Evolutionary conservation across 1,284 basidiomycete species (phyloP), one percentile per base, ranked within the genome.

Genomic region (Microbotryum lychnidis-dioicae): DNA sequence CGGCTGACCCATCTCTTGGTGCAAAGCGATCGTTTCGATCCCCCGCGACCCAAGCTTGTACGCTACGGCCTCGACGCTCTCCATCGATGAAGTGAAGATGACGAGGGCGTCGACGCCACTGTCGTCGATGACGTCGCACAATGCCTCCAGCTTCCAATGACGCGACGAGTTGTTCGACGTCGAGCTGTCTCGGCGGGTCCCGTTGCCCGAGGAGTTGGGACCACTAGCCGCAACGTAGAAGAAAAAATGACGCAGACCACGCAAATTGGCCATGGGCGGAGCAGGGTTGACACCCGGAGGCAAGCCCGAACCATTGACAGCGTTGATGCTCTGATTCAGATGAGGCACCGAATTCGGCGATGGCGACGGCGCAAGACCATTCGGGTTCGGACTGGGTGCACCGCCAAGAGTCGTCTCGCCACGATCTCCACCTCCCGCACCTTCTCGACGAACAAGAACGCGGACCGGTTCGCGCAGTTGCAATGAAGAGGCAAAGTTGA

Each of bases 61-160:
- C 48, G 73, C 69, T 21, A 76, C 71, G 14, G 73, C 72, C 58
- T 76, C 75, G 46, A 74, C 72, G 29, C 71, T 70, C 9, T 72
- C 69, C 6, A 73, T 48, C 23, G 71, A 74, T 44, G 72, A 65
- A 16, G 69, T 69, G 65, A 73, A 74, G 57, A 75, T 66, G 53
- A 75, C 71, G 14, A 68, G 66, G 14, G 67, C 69, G 5, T 80
- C 79, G 10, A 78, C 72, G 14, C 76, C 73, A 60, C 76, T 83
- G 73, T 97, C 93, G 55, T 94, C 91, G 68, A 96, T 86, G 64
- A 97, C 79, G 75, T 97, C 94, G 27, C 88, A 85, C 44, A 98
- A 80, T 20, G 91, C 92, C 72, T 98, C 93, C 56, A 98, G 79
- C 77, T 98, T 98, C 89, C 92, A 97, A 76, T 97, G 93, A 66